Base-by-base conservation (phyloP, 2,329 filamentous ascomycete species). In the Apiospora marii region DNA sequence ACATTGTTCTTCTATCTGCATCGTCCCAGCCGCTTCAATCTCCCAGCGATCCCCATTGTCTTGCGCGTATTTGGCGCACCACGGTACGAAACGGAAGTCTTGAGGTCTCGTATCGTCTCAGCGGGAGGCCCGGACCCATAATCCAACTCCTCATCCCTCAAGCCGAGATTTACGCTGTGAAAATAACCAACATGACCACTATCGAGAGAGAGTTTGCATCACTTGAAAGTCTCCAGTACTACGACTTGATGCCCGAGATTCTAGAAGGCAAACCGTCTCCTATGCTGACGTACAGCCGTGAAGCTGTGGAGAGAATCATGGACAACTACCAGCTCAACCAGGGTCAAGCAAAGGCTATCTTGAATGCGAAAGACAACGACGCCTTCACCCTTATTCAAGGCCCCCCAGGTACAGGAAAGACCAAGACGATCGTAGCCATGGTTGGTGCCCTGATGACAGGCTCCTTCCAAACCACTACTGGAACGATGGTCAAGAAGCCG, bases 331-430 rank as follows among this genome's bases (percentile, higher is more conserved):
- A 90, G 30, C 89, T 99, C 72, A 99, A 99, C 80, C 87, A 87
- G 58, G 96, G 95, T 7, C 96, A 99, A 80, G 94, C 96, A 4
- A 93, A 94, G 81, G 96, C 96, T 10, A 94, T 99, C 74, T 90
- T 96, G 75, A 97, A 96, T 70, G 96, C 95, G 16, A 90, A 95
- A 72, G 95, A 97, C 78, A 99, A 99, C 77, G 96, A 98, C 82
- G 97, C 94, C 0, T 99, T 99, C 80, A 98, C 96, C 3, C 86
- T 99, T 74, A 95, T 99, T 77, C 96, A 99, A 84, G 96, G 93
- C 71, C 96, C 96, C 69, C 96, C 96, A 1, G 96, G 96, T 82
- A 98, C 96, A 4, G 96, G 96, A 79, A 99, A 99, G 85, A 99
- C 96, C 0, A 99, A 99, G 82, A 99, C 96, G 0, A 99, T 99